Evolutionary conservation across 2,329 filamentous ascomycete species (phyloP).

Genomic region (Sclerotinia sclerotiorum): DNA sequence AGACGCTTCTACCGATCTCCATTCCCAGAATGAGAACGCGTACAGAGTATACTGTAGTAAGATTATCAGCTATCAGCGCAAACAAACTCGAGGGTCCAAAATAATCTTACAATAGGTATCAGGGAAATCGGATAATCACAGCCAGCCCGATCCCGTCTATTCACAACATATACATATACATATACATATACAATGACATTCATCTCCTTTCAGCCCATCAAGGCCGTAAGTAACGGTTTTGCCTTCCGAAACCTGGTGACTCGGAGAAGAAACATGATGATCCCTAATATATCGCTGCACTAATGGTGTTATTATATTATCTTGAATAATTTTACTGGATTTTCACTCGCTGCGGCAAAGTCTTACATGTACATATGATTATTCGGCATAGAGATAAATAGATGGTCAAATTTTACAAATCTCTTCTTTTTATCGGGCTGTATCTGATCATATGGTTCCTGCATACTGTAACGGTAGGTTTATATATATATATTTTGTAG

Average conservation of each 20-base stretch:
- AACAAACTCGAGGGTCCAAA: not conserved
- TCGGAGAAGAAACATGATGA: not conserved
- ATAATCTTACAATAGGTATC: too few species aligned
- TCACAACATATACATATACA: not conserved
- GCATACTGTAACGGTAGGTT: conserved; percentile 8
- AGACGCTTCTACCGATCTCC: not conserved
- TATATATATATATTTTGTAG: not conserved
- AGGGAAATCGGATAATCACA: not conserved
- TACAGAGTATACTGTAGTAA: not conserved
- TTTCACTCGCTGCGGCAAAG: not conserved
- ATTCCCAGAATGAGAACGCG: not conserved
- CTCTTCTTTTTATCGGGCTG: not conserved
- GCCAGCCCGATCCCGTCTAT: not conserved
- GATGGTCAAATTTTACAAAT: conserved; percentile 8
- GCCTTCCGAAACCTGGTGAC: not conserved
- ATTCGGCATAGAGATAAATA: not conserved
- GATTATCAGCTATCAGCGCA: too few species aligned
- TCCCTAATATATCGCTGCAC: not conserved
- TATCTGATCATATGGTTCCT: conserved; percentile 19
- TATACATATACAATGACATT: not conserved
- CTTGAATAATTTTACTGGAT: not conserved
- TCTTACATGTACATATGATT: not conserved
- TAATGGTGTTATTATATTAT: not conserved
- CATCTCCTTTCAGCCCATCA: not conserved
- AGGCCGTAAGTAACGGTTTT: conserved; percentile 6